Percentiles rank a stretch among this genome's conserved stretches.
These are phyloP conservation scores for Kewa caespitosa DNA, from an alignment of 179 eudicot genomes.

Conservation along the genomic window DNA sequence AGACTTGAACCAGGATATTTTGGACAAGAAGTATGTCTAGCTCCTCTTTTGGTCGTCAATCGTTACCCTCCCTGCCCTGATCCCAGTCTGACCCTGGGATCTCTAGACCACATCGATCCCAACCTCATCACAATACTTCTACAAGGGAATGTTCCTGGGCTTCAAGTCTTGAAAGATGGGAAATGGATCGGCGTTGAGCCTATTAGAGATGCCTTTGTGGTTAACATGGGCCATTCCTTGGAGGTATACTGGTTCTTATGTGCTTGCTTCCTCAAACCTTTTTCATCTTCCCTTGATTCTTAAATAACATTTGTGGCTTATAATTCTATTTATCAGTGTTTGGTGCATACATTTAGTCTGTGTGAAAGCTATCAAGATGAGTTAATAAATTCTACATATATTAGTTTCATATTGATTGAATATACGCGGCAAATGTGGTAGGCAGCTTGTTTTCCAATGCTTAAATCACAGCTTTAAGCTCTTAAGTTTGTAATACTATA, in stretches of 20 bases:
- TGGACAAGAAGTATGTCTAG: slow-evolving; percentile 13
- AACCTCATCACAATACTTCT: slow-evolving; percentile 20
- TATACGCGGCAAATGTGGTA: too few species aligned
- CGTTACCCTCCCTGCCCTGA: slow-evolving; percentile 26
- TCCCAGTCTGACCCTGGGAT: slow-evolving; percentile 13
- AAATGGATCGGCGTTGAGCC: slow-evolving; percentile 33
- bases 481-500: too few species aligned
- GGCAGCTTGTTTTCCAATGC: too few species aligned
- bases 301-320: background rate
- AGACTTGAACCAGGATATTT: slow-evolving; percentile 26
- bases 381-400: too few species aligned
- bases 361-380: too few species aligned
- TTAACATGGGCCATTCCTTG: slow-evolving; percentile 25
- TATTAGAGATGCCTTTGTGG: slow-evolving; percentile 29
- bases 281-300: background rate
- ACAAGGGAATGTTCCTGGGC: slow-evolving; percentile 31
- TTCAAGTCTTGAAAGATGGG: slow-evolving; percentile 27
- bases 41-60: slow-evolving; percentile 1
- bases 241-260: slow-evolving; percentile 15
- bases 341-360: too few species aligned
- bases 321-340: background rate
- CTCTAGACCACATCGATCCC: slow-evolving; percentile 10
- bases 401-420: too few species aligned
- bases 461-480: too few species aligned
- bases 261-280: background rate